Conservation (phyloP, 768 basidiomycete genomes). For the Collybiopsis confluens region DNA sequence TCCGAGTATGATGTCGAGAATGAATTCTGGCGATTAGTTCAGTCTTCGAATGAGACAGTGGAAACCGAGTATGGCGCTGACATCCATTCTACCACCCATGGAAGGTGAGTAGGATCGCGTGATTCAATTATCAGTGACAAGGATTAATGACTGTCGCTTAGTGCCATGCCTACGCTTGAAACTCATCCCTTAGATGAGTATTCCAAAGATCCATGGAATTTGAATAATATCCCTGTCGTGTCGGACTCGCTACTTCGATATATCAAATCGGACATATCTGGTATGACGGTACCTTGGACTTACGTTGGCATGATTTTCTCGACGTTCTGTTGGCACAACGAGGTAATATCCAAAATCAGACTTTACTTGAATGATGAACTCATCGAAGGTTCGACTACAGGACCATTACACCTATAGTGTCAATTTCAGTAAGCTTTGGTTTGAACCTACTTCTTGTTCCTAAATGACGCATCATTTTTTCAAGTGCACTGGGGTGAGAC, state of each 20-base stretch:
- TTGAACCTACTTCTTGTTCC: constrained; percentile 11
- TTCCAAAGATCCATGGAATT: constrained; percentile 92
- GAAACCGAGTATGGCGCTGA: constrained; percentile 99
- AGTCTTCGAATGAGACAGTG: constrained; percentile 84
- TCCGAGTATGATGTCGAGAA: constrained; percentile 89
- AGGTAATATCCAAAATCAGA: constrained; percentile 43
- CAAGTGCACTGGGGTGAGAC: constrained; percentile 99
- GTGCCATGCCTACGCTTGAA: constrained; percentile 94
- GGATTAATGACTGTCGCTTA: constrained; percentile 22
- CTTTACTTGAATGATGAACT: constrained; percentile 4
- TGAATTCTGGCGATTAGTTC: constrained; percentile 96
- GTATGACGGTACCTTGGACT: constrained; percentile 99
- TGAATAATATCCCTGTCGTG: constrained; percentile 95
- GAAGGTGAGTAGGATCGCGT: constrained; percentile 57
- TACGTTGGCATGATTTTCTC: constrained; percentile 99
- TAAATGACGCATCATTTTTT: constrained; percentile 10
- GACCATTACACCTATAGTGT: constrained; percentile 98
- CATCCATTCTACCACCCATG: constrained; percentile 95
- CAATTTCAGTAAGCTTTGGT: constrained; percentile 70
- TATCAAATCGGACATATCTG: constrained; percentile 98
- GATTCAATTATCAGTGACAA: no score
- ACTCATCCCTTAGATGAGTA: constrained; percentile 86
- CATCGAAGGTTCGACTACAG: constrained; percentile 30
- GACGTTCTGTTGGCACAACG: constrained; percentile 99
- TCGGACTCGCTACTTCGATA: constrained; percentile 90